Base-by-base conservation (phyloP, 2,329 filamentous ascomycete genomes). In the Exserohilum turcica region DNA sequence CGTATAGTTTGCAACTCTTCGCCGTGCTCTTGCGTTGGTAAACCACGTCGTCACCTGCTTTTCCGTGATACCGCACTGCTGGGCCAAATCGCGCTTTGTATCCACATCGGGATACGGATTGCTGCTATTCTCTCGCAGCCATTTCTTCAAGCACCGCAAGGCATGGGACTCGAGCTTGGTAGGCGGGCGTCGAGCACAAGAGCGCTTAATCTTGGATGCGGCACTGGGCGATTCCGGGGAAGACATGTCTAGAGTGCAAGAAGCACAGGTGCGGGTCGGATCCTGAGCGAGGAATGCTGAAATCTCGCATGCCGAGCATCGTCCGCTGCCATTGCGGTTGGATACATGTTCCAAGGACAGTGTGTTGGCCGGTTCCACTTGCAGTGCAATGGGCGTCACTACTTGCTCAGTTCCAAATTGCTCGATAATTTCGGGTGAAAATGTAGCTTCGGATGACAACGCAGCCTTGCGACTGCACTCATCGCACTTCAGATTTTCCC, bases 11-110 rank as follows among this genome's bases (percentile, higher is more conserved):
- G 56, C 7, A 24, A 73, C 46, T 28, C 67, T 65, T 38, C 65
- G 63, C 18, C 70, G 56, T 21, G 70, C 70, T 39, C 71, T 55
- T 3, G 69, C 69, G 40, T 74, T 73, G 3, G 69, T 72, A 37
- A 73, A 72, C 71, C 71, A 73, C 18, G 71, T 73, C 5, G 56
- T 68, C 1, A 73, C 65, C 45, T 74, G 71, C 39, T 71, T 73
- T 48, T 71, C 65, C 0, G 70, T 70, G 32, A 73, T 71, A 2
- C 63, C 64, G 48, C 68, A 73, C 24, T 64, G 59, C 33, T 65
- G 56, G 13, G 71, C 68, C 19, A 74, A 52, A 28, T 56, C 51
- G 21, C 58, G 57, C 50, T 74, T 74, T 6, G 60, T 65, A 16
- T 70, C 63, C 2, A 62, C 56, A 49, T 45, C 64, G 9, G 71